Conservation (phyloP, 768 basidiomycete genomes). For the Pleurotus cornucopiae region DNA sequence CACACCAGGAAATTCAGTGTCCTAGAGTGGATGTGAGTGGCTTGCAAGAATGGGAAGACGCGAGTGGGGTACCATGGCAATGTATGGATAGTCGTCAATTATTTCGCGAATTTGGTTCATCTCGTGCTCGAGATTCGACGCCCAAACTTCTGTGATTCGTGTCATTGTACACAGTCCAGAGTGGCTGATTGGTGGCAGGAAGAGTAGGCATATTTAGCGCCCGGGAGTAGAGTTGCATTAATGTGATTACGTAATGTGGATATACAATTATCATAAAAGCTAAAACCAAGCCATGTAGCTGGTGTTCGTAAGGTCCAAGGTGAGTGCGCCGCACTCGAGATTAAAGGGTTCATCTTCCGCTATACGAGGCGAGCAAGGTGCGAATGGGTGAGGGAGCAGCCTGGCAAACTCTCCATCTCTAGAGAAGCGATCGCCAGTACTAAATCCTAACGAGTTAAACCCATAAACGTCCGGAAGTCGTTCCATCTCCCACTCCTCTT, state of each 20-base stretch:
- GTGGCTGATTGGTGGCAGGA: too few relatives aligned
- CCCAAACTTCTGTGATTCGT: constrained; percentile 95
- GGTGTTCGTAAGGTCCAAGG: constrained; percentile 50
- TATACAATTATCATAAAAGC: background rate
- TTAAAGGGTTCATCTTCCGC: constrained; percentile 53
- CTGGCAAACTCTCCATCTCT: background rate
- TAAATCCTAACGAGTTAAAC: background rate
- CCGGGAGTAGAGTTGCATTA: too few relatives aligned
- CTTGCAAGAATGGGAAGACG: background rate
- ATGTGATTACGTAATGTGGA: too few relatives aligned
- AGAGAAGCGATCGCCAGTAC: background rate
- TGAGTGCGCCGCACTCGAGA: constrained; percentile 59
- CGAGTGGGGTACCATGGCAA: constrained; percentile 71
- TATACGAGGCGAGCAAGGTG: constrained; percentile 44
- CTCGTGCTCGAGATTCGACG: constrained; percentile 86
- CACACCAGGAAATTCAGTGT: constrained; percentile 98
- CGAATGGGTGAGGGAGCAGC: constrained; percentile 28
- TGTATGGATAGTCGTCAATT: constrained; percentile 88
- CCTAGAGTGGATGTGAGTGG: constrained; percentile 47
- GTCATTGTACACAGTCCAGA: constrained; percentile 39
- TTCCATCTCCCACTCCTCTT: background rate
- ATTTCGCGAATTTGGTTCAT: constrained; percentile 84
- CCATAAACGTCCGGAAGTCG: background rate
- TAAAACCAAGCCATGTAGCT: constrained; percentile 72
- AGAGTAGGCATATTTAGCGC: too few relatives aligned